phyloP scores from a whole-genome alignment of 2,329 filamentous ascomycete genomes.

The Endothia cerciana region DNA sequence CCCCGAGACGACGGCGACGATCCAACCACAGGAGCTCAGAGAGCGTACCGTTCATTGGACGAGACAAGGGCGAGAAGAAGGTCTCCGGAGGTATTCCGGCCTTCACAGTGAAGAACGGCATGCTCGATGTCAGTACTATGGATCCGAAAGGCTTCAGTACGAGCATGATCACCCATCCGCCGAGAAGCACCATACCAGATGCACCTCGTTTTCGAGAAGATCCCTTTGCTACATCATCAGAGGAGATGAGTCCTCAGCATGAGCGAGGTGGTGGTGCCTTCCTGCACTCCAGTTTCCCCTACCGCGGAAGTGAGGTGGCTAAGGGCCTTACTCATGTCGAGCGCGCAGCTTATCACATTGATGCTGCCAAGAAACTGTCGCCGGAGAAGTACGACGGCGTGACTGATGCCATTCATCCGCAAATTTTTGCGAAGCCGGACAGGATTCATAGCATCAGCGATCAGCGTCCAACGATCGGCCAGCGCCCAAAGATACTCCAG shows the following conservation, averaged over 20 bases:
- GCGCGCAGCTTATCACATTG: slow-evolving; percentile 19
- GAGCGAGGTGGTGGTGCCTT: slow-evolving; percentile 18
- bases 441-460: slow-evolving; percentile 33
- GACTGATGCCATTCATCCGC: slow-evolving; percentile 25
- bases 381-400: slow-evolving; percentile 34
- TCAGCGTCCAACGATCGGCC: slow-evolving; percentile 33
- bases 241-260: slow-evolving; percentile 20
- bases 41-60: not conserved
- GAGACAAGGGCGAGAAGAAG: not conserved
- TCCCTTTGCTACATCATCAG: slow-evolving; percentile 26
- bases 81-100: slow-evolving; percentile 11
- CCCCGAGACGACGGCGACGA: slow-evolving; percentile 21
- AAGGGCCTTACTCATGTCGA: slow-evolving; percentile 32
- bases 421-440: slow-evolving; percentile 18
- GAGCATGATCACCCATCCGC: slow-evolving; percentile 29
- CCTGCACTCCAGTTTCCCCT: slow-evolving; percentile 39
- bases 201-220: slow-evolving; percentile 16
- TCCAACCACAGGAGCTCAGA: slow-evolving; percentile 14
- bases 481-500: slow-evolving; percentile 36
- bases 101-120: slow-evolving; percentile 24
- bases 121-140: slow-evolving; percentile 6
- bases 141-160: slow-evolving; percentile 16
- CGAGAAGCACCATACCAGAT: slow-evolving; percentile 17
- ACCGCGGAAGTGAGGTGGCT: slow-evolving; percentile 42
- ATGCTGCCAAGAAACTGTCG: slow-evolving; percentile 28